Percentiles rank a stretch among this genome's conserved stretches.
Conservation (phyloP, 2,329 filamentous ascomycete species). For the Calonectria hawksworthii region DNA sequence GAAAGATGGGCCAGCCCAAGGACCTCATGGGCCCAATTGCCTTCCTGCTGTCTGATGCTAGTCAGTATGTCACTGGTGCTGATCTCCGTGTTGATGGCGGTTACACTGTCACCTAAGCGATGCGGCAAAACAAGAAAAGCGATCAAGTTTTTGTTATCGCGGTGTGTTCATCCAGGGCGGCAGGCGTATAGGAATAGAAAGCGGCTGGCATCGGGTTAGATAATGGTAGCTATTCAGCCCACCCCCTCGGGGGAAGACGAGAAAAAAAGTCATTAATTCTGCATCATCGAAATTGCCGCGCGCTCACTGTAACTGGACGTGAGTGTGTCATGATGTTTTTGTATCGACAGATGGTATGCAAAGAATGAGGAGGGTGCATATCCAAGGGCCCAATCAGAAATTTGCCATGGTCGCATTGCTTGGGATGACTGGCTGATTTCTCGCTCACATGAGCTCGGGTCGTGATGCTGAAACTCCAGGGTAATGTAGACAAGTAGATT, state of each 20-base stretch:
- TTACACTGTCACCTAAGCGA: conserved; percentile 80
- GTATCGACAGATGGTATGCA: neutral
- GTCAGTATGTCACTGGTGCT: conserved; percentile 78
- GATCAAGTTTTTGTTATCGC: conserved; percentile 6
- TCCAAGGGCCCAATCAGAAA: neutral
- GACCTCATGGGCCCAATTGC: conserved; percentile 95
- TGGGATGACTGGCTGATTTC: conserved; percentile 1
- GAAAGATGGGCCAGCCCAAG: conserved; percentile 92
- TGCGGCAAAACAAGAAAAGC: neutral
- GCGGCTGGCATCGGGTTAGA: conserved; percentile 30
- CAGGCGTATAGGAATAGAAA: conserved; percentile 32
- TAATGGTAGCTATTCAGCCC: conserved; percentile 34
- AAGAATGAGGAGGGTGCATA: neutral
- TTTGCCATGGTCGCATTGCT: conserved; percentile 9
- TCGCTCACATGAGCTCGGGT: neutral
- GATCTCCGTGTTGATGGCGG: conserved; percentile 88
- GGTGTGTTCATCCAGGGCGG: conserved; percentile 14
- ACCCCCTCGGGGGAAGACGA: neutral
- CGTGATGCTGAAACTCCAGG: neutral
- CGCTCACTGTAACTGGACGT: neutral
- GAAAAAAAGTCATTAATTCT: neutral
- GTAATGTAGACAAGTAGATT: conserved; percentile 6
- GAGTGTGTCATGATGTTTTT: neutral
- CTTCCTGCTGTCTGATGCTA: conserved; percentile 86
- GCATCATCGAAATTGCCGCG: neutral